These are phyloP conservation scores for Millerozyma acaciae DNA, from an alignment of 805 yeast species.

Conservation along the genomic window DNA sequence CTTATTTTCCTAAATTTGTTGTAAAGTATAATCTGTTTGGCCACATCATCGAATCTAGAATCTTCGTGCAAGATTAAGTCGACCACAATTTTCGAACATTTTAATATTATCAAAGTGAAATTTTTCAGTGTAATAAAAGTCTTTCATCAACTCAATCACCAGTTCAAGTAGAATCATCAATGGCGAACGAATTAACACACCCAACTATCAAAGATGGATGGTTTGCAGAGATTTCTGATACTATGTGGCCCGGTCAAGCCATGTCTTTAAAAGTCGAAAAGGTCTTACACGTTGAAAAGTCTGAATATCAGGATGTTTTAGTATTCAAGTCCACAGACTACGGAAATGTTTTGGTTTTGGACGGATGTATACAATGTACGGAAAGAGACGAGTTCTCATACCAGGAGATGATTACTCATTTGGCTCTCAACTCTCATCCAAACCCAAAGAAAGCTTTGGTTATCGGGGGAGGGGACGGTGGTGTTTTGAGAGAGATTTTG, in stretches of 20 bases:
- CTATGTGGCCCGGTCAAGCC: slow-evolving; percentile 99
- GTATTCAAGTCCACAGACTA: slow-evolving; percentile 91
- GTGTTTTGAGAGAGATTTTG: slow-evolving; percentile 91
- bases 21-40: no score
- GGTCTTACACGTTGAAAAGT: slow-evolving; percentile 77
- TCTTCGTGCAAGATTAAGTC: no score
- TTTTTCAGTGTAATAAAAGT: no score
- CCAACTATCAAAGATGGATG: slow-evolving; percentile 79
- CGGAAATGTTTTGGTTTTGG: slow-evolving; percentile 93
- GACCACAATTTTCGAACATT: no score
- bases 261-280: slow-evolving; percentile 86
- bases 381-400: slow-evolving; percentile 97
- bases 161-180: no score
- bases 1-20: no score
- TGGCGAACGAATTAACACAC: slow-evolving; percentile 45
- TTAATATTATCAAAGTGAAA: no score
- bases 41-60: no score
- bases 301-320: slow-evolving; percentile 88
- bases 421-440: slow-evolving; percentile 90
- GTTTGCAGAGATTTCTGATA: slow-evolving; percentile 93
- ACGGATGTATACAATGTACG: slow-evolving; percentile 92
- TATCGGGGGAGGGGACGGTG: slow-evolving; percentile 99
- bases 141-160: no score
- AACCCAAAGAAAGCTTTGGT: slow-evolving; percentile 91
- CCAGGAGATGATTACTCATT: slow-evolving; percentile 97